A percentile compares a stretch with the other conserved stretches of the same genome.
phyloP scores from a whole-genome alignment of 2,329 filamentous ascomycete genomes.

The Penicillium sp. region DNA sequence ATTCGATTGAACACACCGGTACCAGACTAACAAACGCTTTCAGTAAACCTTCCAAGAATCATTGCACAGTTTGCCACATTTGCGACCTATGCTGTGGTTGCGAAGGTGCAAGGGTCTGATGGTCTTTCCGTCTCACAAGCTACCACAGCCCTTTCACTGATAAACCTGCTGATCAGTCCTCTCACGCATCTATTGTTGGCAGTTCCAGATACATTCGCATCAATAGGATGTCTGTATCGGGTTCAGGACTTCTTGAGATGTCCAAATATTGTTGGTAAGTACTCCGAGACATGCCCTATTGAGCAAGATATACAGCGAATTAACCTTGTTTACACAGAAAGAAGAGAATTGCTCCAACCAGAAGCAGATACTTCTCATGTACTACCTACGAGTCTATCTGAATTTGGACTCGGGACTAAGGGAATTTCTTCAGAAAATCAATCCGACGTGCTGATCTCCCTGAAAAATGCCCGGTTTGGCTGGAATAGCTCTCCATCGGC shows the following conservation, averaged over 20 bases:
- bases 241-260: conserved; percentile 30
- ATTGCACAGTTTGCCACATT: conserved; percentile 18
- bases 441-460: background rate
- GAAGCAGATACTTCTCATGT: background rate
- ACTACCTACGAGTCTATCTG: background rate
- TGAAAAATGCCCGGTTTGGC: conserved; percentile 11
- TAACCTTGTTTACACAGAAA: background rate
- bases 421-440: background rate
- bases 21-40: background rate
- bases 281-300: background rate
- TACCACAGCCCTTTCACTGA: conserved; percentile 42
- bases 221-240: conserved; percentile 39
- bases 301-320: background rate
- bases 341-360: background rate
- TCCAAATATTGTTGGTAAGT: conserved; percentile 8
- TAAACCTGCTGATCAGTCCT: conserved; percentile 39
- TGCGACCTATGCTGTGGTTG: conserved; percentile 15
- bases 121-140: conserved; percentile 37
- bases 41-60: conserved; percentile 15
- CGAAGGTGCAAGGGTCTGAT: conserved; percentile 7
- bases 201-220: conserved; percentile 37
- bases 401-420: background rate
- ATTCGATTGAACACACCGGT: background rate
- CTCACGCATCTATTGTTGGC: conserved; percentile 38
- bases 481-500: conserved; percentile 3